Percentiles rank a stretch among this genome's conserved stretches.
Conservation (phyloP, 2,329 filamentous ascomycete species). For the Trichoderma koningii region DNA sequence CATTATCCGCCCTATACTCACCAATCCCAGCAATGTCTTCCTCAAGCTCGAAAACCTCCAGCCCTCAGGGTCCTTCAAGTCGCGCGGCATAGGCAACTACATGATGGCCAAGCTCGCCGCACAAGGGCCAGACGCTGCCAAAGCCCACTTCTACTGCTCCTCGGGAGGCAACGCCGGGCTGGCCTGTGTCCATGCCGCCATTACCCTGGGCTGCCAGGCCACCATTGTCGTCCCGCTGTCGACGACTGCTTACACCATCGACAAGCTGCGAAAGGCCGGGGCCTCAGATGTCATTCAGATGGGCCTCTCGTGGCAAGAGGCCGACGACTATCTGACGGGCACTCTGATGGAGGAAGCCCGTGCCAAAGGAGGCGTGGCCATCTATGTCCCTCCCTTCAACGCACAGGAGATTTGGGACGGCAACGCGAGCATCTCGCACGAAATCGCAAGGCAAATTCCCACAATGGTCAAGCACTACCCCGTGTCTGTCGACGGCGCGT, state of each 20-base stretch:
- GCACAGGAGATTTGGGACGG: constrained; percentile 68
- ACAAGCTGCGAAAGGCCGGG: constrained; percentile 65
- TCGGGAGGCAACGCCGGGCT: constrained; percentile 80
- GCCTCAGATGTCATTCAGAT: constrained; percentile 62
- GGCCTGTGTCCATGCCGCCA: constrained; percentile 72
- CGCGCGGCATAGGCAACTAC: constrained; percentile 71
- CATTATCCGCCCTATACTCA: too few relatives aligned
- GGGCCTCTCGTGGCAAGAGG: constrained; percentile 68
- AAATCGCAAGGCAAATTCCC: constrained; percentile 42
- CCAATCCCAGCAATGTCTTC: constrained; percentile 63
- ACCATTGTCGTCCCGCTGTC: constrained; percentile 71
- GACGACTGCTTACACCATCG: constrained; percentile 68
- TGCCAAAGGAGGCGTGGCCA: constrained; percentile 43
- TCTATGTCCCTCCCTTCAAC: constrained; percentile 70
- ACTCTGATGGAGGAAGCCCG: constrained; percentile 47
- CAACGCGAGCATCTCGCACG: constrained; percentile 57
- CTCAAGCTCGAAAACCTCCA: constrained; percentile 83
- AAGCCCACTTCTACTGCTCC: constrained; percentile 68
- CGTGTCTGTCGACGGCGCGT: constrained; percentile 58
- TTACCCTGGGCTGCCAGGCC: constrained; percentile 59
- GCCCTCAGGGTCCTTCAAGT: constrained; percentile 83
- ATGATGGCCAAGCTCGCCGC: constrained; percentile 51
- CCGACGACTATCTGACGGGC: constrained; percentile 64
- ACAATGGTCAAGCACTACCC: constrained; percentile 32
- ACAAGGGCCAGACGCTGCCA: constrained; percentile 22